phyloP scores from a whole-genome alignment of 352 stramenopile species.

The Phytopythium ostracodes region DNA sequence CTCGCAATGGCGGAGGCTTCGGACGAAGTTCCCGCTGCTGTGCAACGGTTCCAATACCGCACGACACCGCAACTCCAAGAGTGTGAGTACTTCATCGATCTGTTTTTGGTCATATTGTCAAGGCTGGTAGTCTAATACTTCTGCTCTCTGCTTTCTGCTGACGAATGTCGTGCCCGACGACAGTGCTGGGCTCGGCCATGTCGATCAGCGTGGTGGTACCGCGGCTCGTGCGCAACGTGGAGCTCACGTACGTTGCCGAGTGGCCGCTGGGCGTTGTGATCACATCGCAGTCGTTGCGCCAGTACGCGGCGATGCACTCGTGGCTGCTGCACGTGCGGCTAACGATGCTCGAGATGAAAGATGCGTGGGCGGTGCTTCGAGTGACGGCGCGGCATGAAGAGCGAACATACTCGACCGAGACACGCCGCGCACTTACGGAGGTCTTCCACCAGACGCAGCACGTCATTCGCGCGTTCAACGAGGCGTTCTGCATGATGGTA shows the following conservation, averaged over 20 bases:
- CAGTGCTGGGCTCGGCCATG: not conserved
- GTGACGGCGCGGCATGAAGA: constrained; percentile 15
- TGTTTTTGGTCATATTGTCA: not conserved
- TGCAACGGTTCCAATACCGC: constrained; percentile 46
- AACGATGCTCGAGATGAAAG: constrained; percentile 37
- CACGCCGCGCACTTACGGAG: constrained; percentile 13
- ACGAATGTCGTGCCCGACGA: too few species aligned
- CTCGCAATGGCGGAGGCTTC: constrained; percentile 58
- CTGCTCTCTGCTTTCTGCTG: too few species aligned
- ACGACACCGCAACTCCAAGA: constrained; percentile 27
- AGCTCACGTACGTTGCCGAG: constrained; percentile 39
- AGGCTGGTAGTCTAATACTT: not conserved
- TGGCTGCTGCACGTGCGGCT: constrained; percentile 43
- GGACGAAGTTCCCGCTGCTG: constrained; percentile 14
- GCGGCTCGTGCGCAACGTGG: constrained; percentile 35
- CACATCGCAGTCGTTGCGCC: constrained; percentile 23
- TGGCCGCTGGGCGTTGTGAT: constrained; percentile 52
- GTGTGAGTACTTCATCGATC: constrained; percentile 22
- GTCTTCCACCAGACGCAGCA: constrained; percentile 40
- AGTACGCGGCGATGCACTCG: constrained; percentile 39
- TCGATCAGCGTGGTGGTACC: constrained; percentile 26
- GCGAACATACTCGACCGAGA: constrained; percentile 14
- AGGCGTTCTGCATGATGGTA: constrained; percentile 43
- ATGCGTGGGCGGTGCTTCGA: constrained; percentile 33
- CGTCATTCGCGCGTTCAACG: constrained; percentile 40